A percentile compares a stretch with the other conserved stretches of the same genome.
Conservation (phyloP, 1,284 basidiomycete genomes). For the Ceratobasidium sp. region DNA sequence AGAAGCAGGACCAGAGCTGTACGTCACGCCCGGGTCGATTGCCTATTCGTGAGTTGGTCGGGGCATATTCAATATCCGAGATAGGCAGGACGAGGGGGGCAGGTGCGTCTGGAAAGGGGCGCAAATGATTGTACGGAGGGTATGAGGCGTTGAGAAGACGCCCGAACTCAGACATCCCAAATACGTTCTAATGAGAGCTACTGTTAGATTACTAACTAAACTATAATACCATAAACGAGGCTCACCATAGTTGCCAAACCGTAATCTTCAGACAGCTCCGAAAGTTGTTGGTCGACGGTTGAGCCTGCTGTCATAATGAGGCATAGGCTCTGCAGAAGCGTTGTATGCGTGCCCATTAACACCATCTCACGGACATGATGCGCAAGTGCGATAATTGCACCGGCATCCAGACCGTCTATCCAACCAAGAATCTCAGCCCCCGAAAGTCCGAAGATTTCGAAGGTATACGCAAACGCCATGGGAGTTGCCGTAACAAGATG, state of each 20-base stretch:
- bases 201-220: not conserved
- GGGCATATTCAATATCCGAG: not conserved
- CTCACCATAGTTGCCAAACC: not conserved
- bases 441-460: not conserved
- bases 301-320: not conserved
- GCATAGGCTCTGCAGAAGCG: not conserved
- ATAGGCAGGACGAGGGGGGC: constrained; percentile 10
- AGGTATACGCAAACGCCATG: not conserved
- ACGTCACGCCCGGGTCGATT: not conserved
- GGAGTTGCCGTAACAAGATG: not conserved
- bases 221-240: not conserved
- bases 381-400: not conserved
- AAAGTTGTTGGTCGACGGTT: not conserved
- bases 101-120: constrained; percentile 21
- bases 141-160: not conserved
- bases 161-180: constrained; percentile 21
- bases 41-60: not conserved
- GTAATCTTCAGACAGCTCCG: not conserved
- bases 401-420: not conserved
- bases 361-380: not conserved
- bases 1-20: constrained; percentile 6
- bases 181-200: not conserved
- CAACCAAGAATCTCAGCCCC: not conserved
- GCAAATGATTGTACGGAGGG: constrained; percentile 13
- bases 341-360: not conserved